Percentiles rank a stretch among this genome's conserved stretches.
Conservation (phyloP, 1,139 yeast species). For the Geotrichum phurueaensis region DNA sequence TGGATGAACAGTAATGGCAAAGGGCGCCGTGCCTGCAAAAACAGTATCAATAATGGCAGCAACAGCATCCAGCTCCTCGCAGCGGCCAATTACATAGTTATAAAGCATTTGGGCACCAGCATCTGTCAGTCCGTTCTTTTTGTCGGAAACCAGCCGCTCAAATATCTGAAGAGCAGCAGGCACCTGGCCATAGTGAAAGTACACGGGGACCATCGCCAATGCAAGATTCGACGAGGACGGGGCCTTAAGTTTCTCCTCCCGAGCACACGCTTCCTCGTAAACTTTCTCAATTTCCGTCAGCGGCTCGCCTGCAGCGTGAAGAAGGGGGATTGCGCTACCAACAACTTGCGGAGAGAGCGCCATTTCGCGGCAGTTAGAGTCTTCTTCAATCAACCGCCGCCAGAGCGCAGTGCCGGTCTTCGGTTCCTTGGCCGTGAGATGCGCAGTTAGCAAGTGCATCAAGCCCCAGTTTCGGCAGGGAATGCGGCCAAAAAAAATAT, state of each 20-base stretch:
- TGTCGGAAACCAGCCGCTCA: background rate
- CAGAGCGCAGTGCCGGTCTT: conserved; percentile 51
- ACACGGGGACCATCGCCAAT: background rate
- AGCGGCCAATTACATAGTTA: background rate
- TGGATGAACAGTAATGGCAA: background rate
- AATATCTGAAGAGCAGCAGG: background rate
- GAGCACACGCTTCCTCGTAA: conserved; percentile 30
- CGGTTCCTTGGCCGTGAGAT: conserved; percentile 47
- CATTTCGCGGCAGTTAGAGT: conserved; percentile 1
- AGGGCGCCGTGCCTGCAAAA: background rate
- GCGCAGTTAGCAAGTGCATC: conserved; percentile 51
- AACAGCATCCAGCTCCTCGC: background rate
- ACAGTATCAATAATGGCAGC: background rate
- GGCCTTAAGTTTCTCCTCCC: conserved; percentile 25
- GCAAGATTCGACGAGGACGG: background rate
- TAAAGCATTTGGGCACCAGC: background rate
- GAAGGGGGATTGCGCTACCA: conserved; percentile 64
- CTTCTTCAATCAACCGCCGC: conserved; percentile 27
- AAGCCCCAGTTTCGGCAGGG: conserved; percentile 47
- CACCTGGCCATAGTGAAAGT: background rate
- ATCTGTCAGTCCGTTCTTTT: background rate
- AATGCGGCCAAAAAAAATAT: background rate
- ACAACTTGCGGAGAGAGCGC: conserved; percentile 50
- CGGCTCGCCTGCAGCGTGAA: conserved; percentile 52
- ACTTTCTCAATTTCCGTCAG: conserved; percentile 55